Percentiles rank a stretch among this genome's conserved stretches.
Evolutionary conservation across 345 rosid genomes (phyloP).

Genomic region (Brassica rapa): DNA sequence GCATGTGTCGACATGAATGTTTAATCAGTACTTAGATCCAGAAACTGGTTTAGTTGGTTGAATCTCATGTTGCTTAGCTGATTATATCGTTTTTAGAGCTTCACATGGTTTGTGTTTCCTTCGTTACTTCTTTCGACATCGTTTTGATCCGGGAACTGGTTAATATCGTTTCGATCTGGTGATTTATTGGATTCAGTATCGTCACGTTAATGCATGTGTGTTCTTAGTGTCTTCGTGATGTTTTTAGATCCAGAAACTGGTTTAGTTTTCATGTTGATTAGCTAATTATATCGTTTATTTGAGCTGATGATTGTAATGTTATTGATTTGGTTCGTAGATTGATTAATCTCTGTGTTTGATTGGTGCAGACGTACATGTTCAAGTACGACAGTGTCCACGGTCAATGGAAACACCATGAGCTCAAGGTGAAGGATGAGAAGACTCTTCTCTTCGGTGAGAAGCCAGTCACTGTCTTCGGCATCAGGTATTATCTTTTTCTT

Average conservation of each 20-base stretch:
- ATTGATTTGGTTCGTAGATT: not conserved
- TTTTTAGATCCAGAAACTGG: not conserved
- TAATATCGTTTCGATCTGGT: too few relatives aligned
- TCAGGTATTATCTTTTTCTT: too few relatives aligned
- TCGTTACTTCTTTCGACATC: too few relatives aligned
- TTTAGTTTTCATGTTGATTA: not conserved
- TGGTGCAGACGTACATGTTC: conserved; percentile 83
- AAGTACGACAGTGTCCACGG: conserved; percentile 97
- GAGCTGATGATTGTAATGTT: not conserved
- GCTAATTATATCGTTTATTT: not conserved
- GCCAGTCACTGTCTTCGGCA: conserved; percentile 70
- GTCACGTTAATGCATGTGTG: too few relatives aligned
- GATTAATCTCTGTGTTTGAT: not conserved
- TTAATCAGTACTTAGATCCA: not conserved
- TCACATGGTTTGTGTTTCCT: too few relatives aligned
- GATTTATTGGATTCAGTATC: too few relatives aligned
- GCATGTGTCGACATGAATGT: too few relatives aligned
- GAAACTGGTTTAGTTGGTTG: not conserved
- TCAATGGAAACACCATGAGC: conserved; percentile 82
- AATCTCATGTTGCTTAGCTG: not conserved
- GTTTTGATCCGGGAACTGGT: too few relatives aligned
- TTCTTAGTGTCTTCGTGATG: too few relatives aligned
- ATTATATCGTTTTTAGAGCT: too few relatives aligned
- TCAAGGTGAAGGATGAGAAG: conserved; percentile 77
- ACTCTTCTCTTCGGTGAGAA: conserved; percentile 89